A percentile compares a stretch with the other conserved stretches of the same genome.
Conservation (phyloP, 805 yeast species). For the Metschnikowia corniflorae region DNA sequence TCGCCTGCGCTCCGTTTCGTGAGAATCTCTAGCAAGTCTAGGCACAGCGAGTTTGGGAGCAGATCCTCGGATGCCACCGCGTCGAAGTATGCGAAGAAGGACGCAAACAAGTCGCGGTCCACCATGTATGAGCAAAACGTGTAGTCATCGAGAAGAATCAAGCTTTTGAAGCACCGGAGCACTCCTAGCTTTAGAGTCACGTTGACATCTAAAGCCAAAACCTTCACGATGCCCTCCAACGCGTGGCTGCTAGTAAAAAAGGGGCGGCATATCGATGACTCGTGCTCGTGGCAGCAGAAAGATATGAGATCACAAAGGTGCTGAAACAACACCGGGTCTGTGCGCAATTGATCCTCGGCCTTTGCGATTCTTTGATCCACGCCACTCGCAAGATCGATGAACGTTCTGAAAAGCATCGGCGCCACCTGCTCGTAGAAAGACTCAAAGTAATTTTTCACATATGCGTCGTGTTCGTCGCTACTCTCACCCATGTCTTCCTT, state of each 20-base stretch:
- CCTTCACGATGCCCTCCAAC: constrained; percentile 49
- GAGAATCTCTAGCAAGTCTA: constrained; percentile 58
- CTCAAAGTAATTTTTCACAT: constrained; percentile 45
- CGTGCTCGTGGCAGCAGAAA: constrained; percentile 67
- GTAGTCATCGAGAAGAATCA: constrained; percentile 61
- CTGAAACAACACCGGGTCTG: constrained; percentile 46
- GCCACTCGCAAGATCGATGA: constrained; percentile 33
- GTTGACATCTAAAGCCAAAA: constrained; percentile 43
- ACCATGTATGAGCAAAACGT: constrained; percentile 55
- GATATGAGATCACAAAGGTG: constrained; percentile 68
- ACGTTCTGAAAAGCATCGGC: constrained; percentile 48
- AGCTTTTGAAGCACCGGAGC: constrained; percentile 61
- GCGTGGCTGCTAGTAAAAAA: constrained; percentile 62
- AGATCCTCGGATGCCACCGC: constrained; percentile 51
- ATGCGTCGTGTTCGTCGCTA: constrained; percentile 12
- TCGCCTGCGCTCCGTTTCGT: constrained; percentile 23
- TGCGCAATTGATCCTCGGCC: constrained; percentile 8
- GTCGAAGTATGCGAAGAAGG: constrained; percentile 47
- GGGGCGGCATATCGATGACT: constrained; percentile 50
- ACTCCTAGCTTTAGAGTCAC: constrained; percentile 63
- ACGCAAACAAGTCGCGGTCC: constrained; percentile 47
- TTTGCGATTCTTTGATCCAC: background rate
- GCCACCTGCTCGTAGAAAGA: constrained; percentile 65
- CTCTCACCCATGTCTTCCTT: constrained; percentile 6
- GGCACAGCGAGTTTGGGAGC: constrained; percentile 68